Evolutionary conservation across 495 filamentous ascomycete species (phyloP), one percentile per base, ranked within the genome.

Genomic region (Choiromyces venosus): DNA sequence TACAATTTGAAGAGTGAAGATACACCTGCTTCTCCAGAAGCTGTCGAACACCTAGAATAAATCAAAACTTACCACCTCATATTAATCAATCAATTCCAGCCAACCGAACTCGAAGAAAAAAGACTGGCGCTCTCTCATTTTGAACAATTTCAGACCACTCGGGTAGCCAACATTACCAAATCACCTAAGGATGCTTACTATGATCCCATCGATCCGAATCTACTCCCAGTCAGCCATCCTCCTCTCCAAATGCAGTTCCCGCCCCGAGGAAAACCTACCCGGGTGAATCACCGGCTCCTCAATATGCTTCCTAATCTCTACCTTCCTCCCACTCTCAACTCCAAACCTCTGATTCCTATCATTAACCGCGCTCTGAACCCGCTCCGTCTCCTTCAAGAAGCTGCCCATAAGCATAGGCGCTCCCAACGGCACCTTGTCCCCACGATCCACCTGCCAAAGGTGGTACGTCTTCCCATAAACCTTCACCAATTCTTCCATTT

Each of bases 391-490:
- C 6, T 83, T 82, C 18, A 87, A 89, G 79, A 90, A 90, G 80
- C 91, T 93, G 56, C 86, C 88, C 92, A 95, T 94, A 74, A 96
- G 83, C 83, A 91, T 83, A 73, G 92, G 91, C 82, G 84, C 83
- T 0, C 93, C 92, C 71, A 95, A 79, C 33, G 92, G 92, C 76
- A 97, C 76, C 75, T 87, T 80, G 79, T 95, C 87, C 8, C 94
- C 93, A n/a, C 88, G 84, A 81, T 96, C 92, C 37, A 90, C 87
- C 86, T 96, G 92, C 93, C 93, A 97, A 68, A 95, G 84, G 79
- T 93, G 93, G 83, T 90, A 97, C n/a, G 90, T 88, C 82, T 96
- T 96, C n/a, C 93, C 93, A 74, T 96, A 96, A 8, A 94, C 77
- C 19, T 85, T 82, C 3, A 89, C 80, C 10, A 94, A 84, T 73